Percentiles rank a stretch among this genome's conserved stretches.
Evolutionary conservation across 1,284 basidiomycete species (phyloP).

Genomic region (Irpex sp.): DNA sequence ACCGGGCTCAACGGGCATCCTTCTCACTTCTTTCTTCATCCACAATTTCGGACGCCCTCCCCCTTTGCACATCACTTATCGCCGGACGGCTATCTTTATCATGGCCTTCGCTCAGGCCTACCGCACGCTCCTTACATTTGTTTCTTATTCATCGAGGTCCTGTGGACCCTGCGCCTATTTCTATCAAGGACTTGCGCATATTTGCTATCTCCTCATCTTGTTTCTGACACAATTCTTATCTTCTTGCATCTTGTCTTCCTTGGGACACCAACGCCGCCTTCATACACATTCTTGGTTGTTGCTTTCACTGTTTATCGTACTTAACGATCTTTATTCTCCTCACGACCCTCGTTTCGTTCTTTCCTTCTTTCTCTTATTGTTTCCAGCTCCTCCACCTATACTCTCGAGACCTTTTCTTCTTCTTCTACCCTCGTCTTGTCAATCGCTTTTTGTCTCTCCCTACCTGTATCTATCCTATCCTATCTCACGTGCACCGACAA

Average conservation of each 20-base stretch:
- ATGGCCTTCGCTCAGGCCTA: background rate
- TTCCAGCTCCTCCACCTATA: background rate
- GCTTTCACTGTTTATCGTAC: background rate
- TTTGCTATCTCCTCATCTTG: background rate
- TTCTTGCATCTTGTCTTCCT: too few relatives aligned
- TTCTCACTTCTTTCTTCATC: background rate
- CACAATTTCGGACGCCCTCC: background rate
- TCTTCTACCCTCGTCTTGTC: background rate
- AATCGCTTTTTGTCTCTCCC: background rate
- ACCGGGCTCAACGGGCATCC: background rate
- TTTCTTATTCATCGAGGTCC: background rate
- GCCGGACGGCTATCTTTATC: background rate
- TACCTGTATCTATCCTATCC: too few relatives aligned
- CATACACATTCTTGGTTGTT: background rate
- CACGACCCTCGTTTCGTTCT: background rate
- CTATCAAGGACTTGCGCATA: background rate
- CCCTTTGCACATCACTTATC: background rate
- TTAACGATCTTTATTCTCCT: background rate
- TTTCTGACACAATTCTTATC: background rate
- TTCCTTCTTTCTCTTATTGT: background rate
- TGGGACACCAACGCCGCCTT: background rate
- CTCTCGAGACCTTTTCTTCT: background rate
- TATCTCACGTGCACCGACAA: too few relatives aligned
- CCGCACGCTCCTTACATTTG: background rate
- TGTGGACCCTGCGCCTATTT: background rate